Evolutionary conservation across 129 eudicot species (phyloP), one percentile per base, ranked within the genome.

Genomic region (Helianthus tuberosus): DNA sequence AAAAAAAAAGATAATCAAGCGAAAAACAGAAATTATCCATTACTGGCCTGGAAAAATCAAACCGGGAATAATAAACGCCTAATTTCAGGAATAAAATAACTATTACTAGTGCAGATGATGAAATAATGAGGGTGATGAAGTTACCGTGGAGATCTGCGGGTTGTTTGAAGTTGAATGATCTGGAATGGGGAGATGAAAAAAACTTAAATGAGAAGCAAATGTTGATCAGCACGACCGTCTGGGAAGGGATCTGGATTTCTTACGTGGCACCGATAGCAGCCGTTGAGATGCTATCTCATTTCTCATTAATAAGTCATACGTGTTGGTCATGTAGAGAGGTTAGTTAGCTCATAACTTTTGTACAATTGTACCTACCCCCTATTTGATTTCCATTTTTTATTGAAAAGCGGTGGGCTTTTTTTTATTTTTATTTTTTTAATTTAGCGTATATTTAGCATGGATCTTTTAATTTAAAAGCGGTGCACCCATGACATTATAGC

Each of bases 191-290:
- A 20, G 23, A 20, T 20, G 2, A 5, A 10, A 29, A 60, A 60
- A 15, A 38, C 62, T 63, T 74, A 63, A 15, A 4, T n/a, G 14
- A 61, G 70, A 74, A 62, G 63, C 0, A 72, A 72, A 72, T 39
- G 48, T 15, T 14, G 39, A 32, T 11, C 62, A 64, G 12, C 16
- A 25, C 53, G 25, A 74, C 78, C 52, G 64, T 75, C 41, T 64
- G 7, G 41, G 5, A 41, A 5, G 17, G 47, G 50, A 59, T 77
- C 15, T 5, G 8, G 73, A 36, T 13, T 43, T 59, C 41, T 12
- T 60, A 59, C 71, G 76, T 77, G 76, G 70, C 81, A 61, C 9
- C 1, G 5, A 60, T 49, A 60, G 49, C 29, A 36, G 55, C 76
- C 81, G 76, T 77, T 60, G 51, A 64, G 60, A 13, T 48, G 7